Conservation (phyloP, 1,139 yeast species). For the Debaryomyces subglobosus region DNA sequence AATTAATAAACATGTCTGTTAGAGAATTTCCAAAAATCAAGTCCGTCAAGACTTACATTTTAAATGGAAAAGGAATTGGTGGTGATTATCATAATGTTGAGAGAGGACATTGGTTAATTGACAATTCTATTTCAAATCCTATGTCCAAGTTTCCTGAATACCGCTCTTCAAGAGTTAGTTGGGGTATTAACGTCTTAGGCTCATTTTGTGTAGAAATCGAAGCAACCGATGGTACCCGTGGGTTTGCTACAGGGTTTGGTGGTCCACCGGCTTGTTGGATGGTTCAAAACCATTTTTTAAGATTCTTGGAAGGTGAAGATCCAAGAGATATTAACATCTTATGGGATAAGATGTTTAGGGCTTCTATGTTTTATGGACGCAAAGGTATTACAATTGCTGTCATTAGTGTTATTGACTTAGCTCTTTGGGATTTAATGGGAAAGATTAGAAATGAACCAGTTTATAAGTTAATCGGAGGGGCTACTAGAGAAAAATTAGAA, state of each 20-base stretch:
- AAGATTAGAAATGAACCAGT: constrained; percentile 52
- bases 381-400: constrained; percentile 52
- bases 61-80: constrained; percentile 48
- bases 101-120: constrained; percentile 52
- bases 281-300: constrained; percentile 45
- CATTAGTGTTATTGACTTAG: constrained; percentile 48
- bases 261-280: constrained; percentile 56
- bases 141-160: constrained; percentile 51
- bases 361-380: constrained; percentile 54
- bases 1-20: not conserved
- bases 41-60: constrained; percentile 42
- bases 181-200: constrained; percentile 56
- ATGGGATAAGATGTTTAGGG: constrained; percentile 53
- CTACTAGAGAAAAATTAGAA: constrained; percentile 44
- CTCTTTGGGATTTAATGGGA: constrained; percentile 53
- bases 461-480: constrained; percentile 53
- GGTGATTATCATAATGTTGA: constrained; percentile 54
- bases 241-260: constrained; percentile 56
- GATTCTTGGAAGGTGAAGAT: constrained; percentile 48
- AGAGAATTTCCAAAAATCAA: constrained; percentile 44
- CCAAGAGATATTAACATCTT: constrained; percentile 47
- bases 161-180: constrained; percentile 44
- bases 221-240: constrained; percentile 50
- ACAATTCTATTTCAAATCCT: constrained; percentile 47
- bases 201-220: constrained; percentile 52